Percentiles rank a stretch among this genome's conserved stretches.
Evolutionary conservation across 1,284 basidiomycete species (phyloP).

Genomic region (Irpex sp.): DNA sequence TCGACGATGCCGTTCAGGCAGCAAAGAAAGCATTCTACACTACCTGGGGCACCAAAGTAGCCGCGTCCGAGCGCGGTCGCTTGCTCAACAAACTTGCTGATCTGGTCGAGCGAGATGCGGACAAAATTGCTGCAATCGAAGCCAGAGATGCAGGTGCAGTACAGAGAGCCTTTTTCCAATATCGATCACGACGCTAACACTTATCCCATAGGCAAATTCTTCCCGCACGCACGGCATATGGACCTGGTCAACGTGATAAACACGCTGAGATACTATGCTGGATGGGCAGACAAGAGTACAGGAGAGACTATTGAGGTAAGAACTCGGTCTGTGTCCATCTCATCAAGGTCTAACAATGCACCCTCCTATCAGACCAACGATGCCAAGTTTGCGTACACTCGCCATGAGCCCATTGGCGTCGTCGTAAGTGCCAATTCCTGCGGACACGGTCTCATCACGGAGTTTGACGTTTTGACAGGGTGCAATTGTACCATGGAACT

Average conservation of each 20-base stretch:
- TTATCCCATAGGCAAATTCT: conserved; percentile 56
- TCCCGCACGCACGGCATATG: conserved; percentile 61
- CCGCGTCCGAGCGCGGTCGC: conserved; percentile 50
- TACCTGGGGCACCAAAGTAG: conserved; percentile 50
- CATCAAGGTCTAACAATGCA: neutral
- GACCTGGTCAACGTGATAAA: conserved; percentile 70
- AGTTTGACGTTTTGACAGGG: neutral
- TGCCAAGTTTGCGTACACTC: conserved; percentile 32
- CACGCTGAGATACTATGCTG: conserved; percentile 69
- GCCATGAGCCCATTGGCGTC: conserved; percentile 64
- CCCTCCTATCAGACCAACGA: conserved; percentile 5
- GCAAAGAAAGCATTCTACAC: conserved; percentile 56
- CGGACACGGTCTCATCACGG: neutral
- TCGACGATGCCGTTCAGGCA: conserved; percentile 45
- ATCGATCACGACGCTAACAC: neutral
- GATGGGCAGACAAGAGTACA: conserved; percentile 79
- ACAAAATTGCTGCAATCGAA: conserved; percentile 62
- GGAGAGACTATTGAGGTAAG: conserved; percentile 12
- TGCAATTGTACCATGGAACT: conserved; percentile 48
- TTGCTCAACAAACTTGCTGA: conserved; percentile 53
- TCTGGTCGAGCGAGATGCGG: conserved; percentile 56
- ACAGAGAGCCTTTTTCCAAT: neutral
- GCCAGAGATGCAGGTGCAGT: conserved; percentile 45
- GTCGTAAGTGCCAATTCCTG: conserved; percentile 32
- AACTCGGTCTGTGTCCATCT: neutral